Base-by-base conservation (phyloP, 352 stramenopile genomes). In the Pythium utonaiense region DNA sequence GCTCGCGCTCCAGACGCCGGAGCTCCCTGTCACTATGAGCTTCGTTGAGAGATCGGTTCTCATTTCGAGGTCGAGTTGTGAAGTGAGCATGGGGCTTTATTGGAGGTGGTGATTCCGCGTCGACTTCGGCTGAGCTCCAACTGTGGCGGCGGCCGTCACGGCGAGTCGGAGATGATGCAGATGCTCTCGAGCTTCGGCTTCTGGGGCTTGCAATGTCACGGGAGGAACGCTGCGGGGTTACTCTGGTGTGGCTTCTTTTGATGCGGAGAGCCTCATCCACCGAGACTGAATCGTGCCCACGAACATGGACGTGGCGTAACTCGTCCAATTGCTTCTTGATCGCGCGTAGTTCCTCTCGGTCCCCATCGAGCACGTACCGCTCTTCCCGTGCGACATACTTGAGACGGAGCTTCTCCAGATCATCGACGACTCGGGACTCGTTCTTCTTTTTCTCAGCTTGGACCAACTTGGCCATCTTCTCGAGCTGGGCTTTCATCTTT, bases 321-420 rank as follows among this genome's bases (percentile, higher is more conserved):
- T 89, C 70, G 27, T 94, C 81, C 9, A 94, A 64, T 51, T 94
- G 85, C 50, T 86, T 77, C 62, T 93, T 94, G 60, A 94, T 94
- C 14, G 78, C 81, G 38, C 78, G 70, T 17, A 94, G 65, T 52
- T 94, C 85, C 40, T 92, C 79, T 53, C 85, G 79, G 42, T 94
- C 83, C 9, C 83, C 83, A 27, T 91, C 81, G 21, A 94, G 58
- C 7, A 92, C 81, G 51, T 83, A 91, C 36, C 78, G 84, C 53
- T 94, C 85, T 57, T 94, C 85, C 3, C 81, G 75, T 19, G 83
- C 85, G 14, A 89, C 73, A 30, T 92, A 93, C 44, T 91, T 91
- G 25, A 94, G 63, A 5, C 82, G 77, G 24, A 94, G 69, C 47
- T 91, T 90, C 41, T 94, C 85, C 52, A 94, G 51, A 24, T 94